Percentiles rank a stretch among this genome's conserved stretches.
Evolutionary conservation across 306 rosid genomes (phyloP).

Genomic region (Lathyrus oleraceus): DNA sequence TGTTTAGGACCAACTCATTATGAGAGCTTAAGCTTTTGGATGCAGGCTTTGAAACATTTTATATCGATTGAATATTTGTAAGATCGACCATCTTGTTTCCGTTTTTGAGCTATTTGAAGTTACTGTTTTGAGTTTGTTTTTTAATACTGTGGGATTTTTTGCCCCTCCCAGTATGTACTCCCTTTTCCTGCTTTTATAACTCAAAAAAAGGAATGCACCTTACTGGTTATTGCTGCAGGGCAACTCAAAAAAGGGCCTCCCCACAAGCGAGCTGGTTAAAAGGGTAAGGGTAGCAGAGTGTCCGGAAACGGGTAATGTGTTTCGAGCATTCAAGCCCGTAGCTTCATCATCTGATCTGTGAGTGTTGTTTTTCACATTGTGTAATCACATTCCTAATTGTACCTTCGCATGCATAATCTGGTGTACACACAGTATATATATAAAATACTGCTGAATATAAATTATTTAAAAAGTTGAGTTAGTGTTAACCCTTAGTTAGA

Average conservation of each 20-base stretch:
- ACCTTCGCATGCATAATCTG: slow-evolving; percentile 3
- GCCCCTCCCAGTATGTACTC: slow-evolving; percentile 1
- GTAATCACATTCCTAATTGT: slow-evolving; percentile 1
- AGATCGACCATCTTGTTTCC: background rate
- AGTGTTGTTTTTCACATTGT: slow-evolving; percentile 42
- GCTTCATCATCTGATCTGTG: slow-evolving; percentile 70
- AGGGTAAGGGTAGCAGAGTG: slow-evolving; percentile 59
- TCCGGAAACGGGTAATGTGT: slow-evolving; percentile 57
- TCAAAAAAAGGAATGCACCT: slow-evolving; percentile 19
- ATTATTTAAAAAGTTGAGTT: too few species aligned
- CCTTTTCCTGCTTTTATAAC: background rate
- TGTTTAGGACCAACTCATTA: too few species aligned
- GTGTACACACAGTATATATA: background rate
- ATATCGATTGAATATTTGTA: background rate
- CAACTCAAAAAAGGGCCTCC: slow-evolving; percentile 67
- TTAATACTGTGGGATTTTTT: background rate
- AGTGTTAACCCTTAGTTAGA: too few species aligned
- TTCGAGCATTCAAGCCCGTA: slow-evolving; percentile 67
- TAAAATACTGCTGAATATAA: too few species aligned
- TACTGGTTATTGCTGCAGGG: slow-evolving; percentile 50
- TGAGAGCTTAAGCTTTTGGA: too few species aligned
- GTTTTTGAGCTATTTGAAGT: background rate
- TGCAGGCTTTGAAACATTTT: background rate
- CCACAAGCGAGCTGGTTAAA: slow-evolving; percentile 62
- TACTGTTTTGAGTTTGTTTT: background rate